phyloP scores from a whole-genome alignment of 116 monocot genomes.

The Zostera marina region DNA sequence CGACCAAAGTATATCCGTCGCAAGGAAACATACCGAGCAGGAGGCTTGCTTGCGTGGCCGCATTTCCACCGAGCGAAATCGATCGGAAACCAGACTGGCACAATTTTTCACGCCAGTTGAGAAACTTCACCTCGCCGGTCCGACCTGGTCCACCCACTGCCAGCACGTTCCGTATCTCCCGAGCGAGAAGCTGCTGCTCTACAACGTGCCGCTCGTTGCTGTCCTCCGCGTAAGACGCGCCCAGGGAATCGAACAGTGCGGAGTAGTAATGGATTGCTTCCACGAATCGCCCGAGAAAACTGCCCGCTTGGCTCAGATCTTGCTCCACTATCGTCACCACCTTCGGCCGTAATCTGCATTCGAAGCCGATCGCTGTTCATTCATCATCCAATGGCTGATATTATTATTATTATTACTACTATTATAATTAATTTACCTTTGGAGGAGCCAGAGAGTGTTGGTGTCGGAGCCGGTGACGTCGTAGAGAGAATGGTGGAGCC shows the following conservation, averaged over 20 bases:
- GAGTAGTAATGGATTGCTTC: constrained; percentile 99
- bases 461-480: constrained; percentile 91
- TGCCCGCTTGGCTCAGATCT: constrained; percentile 72
- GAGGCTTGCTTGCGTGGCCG: constrained; percentile 74
- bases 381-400: no score
- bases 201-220: constrained; percentile 86
- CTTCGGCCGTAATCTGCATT: constrained; percentile 74
- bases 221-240: constrained; percentile 83
- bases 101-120: constrained; percentile 85
- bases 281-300: constrained; percentile 77
- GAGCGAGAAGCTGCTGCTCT: constrained; percentile 87
- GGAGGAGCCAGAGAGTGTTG: constrained; percentile 89
- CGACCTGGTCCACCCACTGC: constrained; percentile 85
- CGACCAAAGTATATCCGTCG: constrained; percentile 82
- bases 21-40: constrained; percentile 89
- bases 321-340: constrained; percentile 99
- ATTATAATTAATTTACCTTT: constrained; percentile 75
- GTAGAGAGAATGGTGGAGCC: constrained; percentile 95
- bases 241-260: constrained; percentile 84
- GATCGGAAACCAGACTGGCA: constrained; percentile 70
- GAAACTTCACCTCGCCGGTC: constrained; percentile 76
- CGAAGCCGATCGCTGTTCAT: no score
- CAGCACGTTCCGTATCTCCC: constrained; percentile 94
- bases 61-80: constrained; percentile 69
- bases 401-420: no score